Conservation (phyloP, 2,329 filamentous ascomycete species). For the Sporothrix phasma region DNA sequence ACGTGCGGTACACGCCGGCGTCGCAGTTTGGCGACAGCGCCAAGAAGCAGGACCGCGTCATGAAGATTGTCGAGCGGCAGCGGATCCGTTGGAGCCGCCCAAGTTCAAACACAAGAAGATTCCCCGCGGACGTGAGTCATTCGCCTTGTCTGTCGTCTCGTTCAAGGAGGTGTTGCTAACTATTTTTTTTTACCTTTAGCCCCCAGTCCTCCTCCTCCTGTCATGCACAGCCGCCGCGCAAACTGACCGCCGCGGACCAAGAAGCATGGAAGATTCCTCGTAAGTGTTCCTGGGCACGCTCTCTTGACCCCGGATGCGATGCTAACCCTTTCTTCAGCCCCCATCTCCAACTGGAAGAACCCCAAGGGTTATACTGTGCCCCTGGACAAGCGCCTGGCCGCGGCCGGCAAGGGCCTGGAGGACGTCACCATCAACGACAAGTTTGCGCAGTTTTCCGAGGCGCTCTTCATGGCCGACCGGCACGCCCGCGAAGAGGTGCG, state of each 20-base stretch:
- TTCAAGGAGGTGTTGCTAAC: neutral
- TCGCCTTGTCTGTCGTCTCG: neutral
- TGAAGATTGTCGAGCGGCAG: slow-evolving; percentile 95
- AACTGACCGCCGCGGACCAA: slow-evolving; percentile 92
- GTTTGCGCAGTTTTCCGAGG: slow-evolving; percentile 92
- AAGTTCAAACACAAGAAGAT: slow-evolving; percentile 99
- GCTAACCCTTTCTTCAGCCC: slow-evolving; percentile 31
- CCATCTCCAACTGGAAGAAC: slow-evolving; percentile 98
- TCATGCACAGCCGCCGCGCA: slow-evolving; percentile 94
- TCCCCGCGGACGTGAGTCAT: slow-evolving; percentile 42
- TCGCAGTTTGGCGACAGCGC: slow-evolving; percentile 89
- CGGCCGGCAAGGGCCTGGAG: slow-evolving; percentile 82
- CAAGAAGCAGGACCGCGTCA: slow-evolving; percentile 86
- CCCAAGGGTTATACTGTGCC: slow-evolving; percentile 96
- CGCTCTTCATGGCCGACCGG: slow-evolving; percentile 84
- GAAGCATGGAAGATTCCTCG: slow-evolving; percentile 83
- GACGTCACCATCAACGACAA: slow-evolving; percentile 98
- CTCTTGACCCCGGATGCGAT: neutral
- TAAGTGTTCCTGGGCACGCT: no score
- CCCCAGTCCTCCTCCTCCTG: slow-evolving; percentile 81
- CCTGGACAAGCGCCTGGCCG: slow-evolving; percentile 87
- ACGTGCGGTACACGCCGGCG: slow-evolving; percentile 88
- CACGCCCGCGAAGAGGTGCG: slow-evolving; percentile 94
- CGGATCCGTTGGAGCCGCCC: slow-evolving; percentile 93
- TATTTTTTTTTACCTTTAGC: slow-evolving; percentile 29